These are phyloP conservation scores for Coemansia biformis DNA, from an alignment of 192 early-diverging fungal genomes.

Conservation along the genomic window DNA sequence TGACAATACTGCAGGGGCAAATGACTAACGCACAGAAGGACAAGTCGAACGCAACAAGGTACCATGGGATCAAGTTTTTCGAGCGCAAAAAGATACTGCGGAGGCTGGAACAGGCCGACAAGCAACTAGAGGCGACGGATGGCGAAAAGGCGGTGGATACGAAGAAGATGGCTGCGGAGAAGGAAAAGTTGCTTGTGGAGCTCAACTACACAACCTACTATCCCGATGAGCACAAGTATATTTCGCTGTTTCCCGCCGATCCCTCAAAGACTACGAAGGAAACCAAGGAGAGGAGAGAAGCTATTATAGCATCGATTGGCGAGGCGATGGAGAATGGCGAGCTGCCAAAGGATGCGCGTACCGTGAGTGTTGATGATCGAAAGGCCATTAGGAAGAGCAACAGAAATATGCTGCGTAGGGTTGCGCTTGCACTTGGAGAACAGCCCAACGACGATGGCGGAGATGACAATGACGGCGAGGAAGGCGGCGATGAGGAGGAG, in stretches of 20 bases:
- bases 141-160: too few species aligned
- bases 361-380: slow-evolving; percentile 18
- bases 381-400: slow-evolving; percentile 30
- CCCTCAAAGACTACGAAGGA: slow-evolving; percentile 21
- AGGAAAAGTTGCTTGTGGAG: slow-evolving; percentile 15
- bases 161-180: background rate
- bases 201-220: slow-evolving; percentile 48
- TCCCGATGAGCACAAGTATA: slow-evolving; percentile 42
- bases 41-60: slow-evolving; percentile 29
- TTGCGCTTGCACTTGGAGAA: slow-evolving; percentile 16
- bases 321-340: slow-evolving; percentile 23
- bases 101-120: slow-evolving; percentile 21
- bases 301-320: slow-evolving; percentile 14
- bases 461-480: background rate
- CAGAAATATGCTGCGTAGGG: slow-evolving; percentile 22
- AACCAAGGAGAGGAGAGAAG: slow-evolving; percentile 9
- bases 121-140: background rate
- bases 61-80: slow-evolving; percentile 38
- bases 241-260: slow-evolving; percentile 38
- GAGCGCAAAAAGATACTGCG: slow-evolving; percentile 44
- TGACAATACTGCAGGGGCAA: slow-evolving; percentile 15
- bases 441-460: slow-evolving; percentile 2
- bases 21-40: slow-evolving; percentile 13
- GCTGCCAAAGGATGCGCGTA: slow-evolving; percentile 28
- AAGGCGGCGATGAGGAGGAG: slow-evolving; percentile 1